Percentiles rank a stretch among this genome's conserved stretches.
phyloP scores from a whole-genome alignment of 2,329 filamentous ascomycete genomes.

The Apiospora arundinis region DNA sequence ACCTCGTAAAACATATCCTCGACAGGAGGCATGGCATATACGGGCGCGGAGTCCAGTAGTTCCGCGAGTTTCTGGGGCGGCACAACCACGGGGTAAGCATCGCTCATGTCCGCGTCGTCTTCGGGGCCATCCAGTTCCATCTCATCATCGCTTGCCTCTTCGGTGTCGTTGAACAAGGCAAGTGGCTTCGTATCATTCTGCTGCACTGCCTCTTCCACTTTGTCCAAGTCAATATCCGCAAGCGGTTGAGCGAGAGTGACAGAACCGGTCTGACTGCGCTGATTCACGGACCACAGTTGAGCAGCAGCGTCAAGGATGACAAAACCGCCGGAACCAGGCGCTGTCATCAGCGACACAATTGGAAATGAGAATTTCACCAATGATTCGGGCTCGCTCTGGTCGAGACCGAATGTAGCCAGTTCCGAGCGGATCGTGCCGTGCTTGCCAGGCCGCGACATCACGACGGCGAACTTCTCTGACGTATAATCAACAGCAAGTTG shows the following conservation, averaged over 20 bases:
- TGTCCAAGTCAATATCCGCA: slow-evolving; percentile 58
- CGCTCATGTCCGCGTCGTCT: slow-evolving; percentile 55
- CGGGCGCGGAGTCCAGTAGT: slow-evolving; percentile 73
- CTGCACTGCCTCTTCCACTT: slow-evolving; percentile 39
- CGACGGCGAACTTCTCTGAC: slow-evolving; percentile 71
- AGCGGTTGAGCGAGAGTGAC: slow-evolving; percentile 61
- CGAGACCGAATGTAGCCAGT: slow-evolving; percentile 71
- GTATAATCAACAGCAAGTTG: slow-evolving; percentile 75
- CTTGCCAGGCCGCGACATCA: slow-evolving; percentile 47
- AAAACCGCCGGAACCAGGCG: slow-evolving; percentile 72
- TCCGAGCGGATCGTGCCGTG: slow-evolving; percentile 51
- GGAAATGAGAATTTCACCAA: slow-evolving; percentile 61
- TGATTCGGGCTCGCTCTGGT: slow-evolving; percentile 64
- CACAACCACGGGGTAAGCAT: slow-evolving; percentile 65
- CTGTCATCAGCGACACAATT: slow-evolving; percentile 71
- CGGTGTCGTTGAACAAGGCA: slow-evolving; percentile 44
- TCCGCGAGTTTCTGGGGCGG: slow-evolving; percentile 71
- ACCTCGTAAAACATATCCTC: slow-evolving; percentile 80
- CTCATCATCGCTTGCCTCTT: slow-evolving; percentile 48
- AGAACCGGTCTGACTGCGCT: slow-evolving; percentile 62
- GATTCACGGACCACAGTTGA: slow-evolving; percentile 69
- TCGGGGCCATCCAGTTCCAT: slow-evolving; percentile 55
- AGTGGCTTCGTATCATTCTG: slow-evolving; percentile 35
- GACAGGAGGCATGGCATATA: slow-evolving; percentile 73
- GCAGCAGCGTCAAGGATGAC: slow-evolving; percentile 78